Base-by-base conservation (phyloP, 2,329 filamentous ascomycete species). In the Metarhizium anisopliae region DNA sequence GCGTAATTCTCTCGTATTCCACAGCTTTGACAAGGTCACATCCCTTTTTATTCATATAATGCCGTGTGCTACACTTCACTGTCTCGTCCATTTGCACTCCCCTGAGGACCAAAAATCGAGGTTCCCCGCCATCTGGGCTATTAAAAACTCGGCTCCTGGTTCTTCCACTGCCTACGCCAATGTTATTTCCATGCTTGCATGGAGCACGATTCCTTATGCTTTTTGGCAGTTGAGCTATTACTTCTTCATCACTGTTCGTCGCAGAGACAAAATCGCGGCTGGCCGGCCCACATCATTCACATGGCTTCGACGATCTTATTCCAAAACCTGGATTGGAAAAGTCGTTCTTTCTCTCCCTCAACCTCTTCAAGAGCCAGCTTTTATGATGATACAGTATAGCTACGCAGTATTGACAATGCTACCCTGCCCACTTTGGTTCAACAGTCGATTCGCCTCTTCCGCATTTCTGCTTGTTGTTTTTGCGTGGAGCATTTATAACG, bases 1-100 rank as follows among this genome's bases (percentile, higher is more conserved):
- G 94, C 85, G 94, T 60, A 99, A 99, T 70, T 96, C 92, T 36
- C 82, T 99, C 67, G 94, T 99, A 50, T 99, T 99, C 71, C 94
- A 99, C 77, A 95, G 90, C 67, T 85, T 99, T 72, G 94, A 99
- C 78, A 99, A 99, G 73, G 91, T 97, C 59, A 95, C 92, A 13
- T 94, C 90, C 68, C 80, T 99, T n/a, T 99, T 99, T 74, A 96
- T 99, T 63, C 94, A 99, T 71, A 95, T 99, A 66, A 99, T 99
- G 93, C 94, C 94, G 1, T 96, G 92, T 61, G 93, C 89, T 6
- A 90, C 92, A 1, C 80, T 99, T 13, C 94, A 99, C 71, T 95
- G 90, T 67, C 79, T 99, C 14, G 89, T 96, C 16, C 94, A 99
- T 68, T 78, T 97, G 20, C 78, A 91, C 13, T 73, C 87, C 0